phyloP scores from a whole-genome alignment of 139 green algal species.

The Asterochloris sp. region DNA sequence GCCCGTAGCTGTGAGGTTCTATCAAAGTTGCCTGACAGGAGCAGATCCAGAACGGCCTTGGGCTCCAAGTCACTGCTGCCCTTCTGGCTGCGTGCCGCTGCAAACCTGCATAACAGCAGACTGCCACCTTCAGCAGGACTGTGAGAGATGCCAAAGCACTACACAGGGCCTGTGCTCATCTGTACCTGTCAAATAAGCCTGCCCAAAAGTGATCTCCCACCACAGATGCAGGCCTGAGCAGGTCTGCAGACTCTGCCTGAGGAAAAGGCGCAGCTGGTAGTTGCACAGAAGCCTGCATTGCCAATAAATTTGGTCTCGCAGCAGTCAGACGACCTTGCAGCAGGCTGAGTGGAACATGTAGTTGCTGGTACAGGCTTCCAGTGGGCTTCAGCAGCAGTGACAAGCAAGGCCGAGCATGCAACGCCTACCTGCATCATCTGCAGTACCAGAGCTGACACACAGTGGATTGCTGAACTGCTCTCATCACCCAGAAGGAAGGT shows the following conservation, averaged over 20 bases:
- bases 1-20: background rate
- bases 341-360: background rate
- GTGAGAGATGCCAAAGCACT: no score
- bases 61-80: background rate
- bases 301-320: background rate
- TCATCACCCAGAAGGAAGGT: slow-evolving; percentile 21
- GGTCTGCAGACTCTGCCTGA: no score
- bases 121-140: no score
- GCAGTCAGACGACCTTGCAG: background rate
- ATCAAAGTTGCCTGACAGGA: background rate
- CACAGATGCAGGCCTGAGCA: no score
- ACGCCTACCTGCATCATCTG: slow-evolving; percentile 65
- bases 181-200: no score
- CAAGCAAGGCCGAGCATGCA: background rate
- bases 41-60: background rate
- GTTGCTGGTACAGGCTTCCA: background rate
- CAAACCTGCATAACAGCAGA: background rate
- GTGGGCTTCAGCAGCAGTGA: background rate
- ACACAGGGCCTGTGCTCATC: no score
- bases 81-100: background rate
- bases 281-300: background rate
- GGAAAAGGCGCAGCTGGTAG: background rate
- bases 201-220: no score
- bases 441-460: slow-evolving; percentile 58
- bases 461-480: slow-evolving; percentile 39